A percentile compares a stretch with the other conserved stretches of the same genome.
phyloP scores from a whole-genome alignment of 2,329 filamentous ascomycete genomes.

The Fusarium sp. region DNA sequence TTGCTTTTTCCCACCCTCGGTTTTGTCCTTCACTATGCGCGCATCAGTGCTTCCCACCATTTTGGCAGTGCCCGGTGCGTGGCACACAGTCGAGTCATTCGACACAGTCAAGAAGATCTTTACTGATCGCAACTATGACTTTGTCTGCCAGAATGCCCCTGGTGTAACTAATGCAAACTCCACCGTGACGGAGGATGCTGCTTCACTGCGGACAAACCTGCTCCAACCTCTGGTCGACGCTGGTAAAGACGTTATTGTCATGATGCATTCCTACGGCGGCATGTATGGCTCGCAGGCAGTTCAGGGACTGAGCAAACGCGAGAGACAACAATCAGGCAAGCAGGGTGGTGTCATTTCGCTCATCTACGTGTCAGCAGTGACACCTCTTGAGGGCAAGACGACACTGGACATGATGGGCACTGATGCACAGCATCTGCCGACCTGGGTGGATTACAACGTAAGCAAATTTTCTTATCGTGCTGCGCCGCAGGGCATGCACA shows the following conservation, averaged over 20 bases:
- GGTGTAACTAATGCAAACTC: not conserved
- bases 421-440: not conserved
- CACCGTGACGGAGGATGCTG: constrained; percentile 1
- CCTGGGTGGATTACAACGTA: constrained; percentile 6
- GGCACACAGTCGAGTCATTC: constrained; percentile 31
- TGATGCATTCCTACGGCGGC: constrained; percentile 47
- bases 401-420: constrained; percentile 23
- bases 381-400: not conserved
- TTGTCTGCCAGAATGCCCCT: constrained; percentile 21
- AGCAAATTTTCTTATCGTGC: not conserved
- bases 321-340: constrained; percentile 10
- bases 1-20: not conserved
- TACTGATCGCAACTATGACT: not conserved
- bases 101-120: constrained; percentile 11
- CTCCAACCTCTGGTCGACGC: constrained; percentile 28
- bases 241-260: constrained; percentile 37
- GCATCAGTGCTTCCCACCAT: constrained; percentile 29
- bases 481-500: not conserved
- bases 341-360: constrained; percentile 25
- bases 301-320: constrained; percentile 29
- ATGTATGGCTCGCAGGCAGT: constrained; percentile 35
- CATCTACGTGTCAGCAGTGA: constrained; percentile 29
- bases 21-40: too few species aligned
- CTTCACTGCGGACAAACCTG: constrained; percentile 10
- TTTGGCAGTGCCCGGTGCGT: constrained; percentile 38